Evolutionary conservation across 2,329 filamentous ascomycete genomes (phyloP).

Genomic region (Tolypocladium paradoxum): DNA sequence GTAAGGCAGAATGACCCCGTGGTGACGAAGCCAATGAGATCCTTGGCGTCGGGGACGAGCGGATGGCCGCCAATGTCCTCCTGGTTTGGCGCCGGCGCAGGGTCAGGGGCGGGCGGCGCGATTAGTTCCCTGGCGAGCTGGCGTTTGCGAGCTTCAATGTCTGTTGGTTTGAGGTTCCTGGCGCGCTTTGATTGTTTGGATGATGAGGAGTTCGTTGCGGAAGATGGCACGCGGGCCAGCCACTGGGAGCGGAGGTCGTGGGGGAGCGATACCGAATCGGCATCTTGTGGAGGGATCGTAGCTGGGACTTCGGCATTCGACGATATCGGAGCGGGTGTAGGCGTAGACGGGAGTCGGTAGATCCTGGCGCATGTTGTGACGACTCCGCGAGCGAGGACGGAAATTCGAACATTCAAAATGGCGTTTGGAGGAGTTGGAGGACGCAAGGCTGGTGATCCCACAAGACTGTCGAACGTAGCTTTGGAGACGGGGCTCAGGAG

Average conservation of each 20-base stretch:
- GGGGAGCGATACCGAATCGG: conserved; percentile 20
- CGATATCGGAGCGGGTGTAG: conserved; percentile 11
- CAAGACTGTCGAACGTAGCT: conserved; percentile 19
- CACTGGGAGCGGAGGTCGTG: conserved; percentile 54
- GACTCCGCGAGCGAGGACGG: conserved; percentile 58
- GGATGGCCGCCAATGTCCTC: conserved; percentile 45
- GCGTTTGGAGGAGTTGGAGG: conserved; percentile 21
- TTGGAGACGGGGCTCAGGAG: conserved; percentile 14
- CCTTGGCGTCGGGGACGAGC: conserved; percentile 58
- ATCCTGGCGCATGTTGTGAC: conserved; percentile 65
- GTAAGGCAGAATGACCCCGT: conserved; percentile 74
- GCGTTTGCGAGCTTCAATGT: conserved; percentile 28
- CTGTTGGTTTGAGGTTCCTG: conserved; percentile 9
- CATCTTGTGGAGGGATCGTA: conserved; percentile 22
- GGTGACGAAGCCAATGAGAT: conserved; percentile 85
- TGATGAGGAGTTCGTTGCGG: not conserved
- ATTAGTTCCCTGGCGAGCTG: conserved; percentile 38
- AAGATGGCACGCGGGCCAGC: conserved; percentile 45
- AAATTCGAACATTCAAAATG: conserved; percentile 54
- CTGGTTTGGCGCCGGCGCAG: conserved; percentile 24
- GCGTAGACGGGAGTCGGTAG: conserved; percentile 59
- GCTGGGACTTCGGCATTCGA: conserved; percentile 35
- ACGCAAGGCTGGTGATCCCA: conserved; percentile 9
- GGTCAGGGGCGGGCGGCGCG: conserved; percentile 18
- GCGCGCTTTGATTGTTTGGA: not conserved